phyloP scores from a whole-genome alignment of 768 basidiomycete species.

The Auricularia auricula-judae region DNA sequence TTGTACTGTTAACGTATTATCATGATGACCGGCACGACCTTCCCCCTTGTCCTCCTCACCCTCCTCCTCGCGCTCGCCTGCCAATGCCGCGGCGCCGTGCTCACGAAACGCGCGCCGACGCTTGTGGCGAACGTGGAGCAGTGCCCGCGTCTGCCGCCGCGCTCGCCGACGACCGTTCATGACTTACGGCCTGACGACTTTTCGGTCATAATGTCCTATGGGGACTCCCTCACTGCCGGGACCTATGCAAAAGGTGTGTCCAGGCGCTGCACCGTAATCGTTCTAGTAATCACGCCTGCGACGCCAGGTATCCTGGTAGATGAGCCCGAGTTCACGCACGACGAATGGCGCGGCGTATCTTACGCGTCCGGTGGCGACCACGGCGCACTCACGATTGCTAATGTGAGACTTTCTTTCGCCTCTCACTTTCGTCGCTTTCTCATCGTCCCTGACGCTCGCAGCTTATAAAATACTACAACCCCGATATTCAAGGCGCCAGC shows the following conservation, averaged over 20 bases:
- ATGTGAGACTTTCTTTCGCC: slow-evolving; percentile 6
- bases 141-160: neutral
- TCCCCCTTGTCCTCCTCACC: too few relatives aligned
- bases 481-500: slow-evolving; percentile 4
- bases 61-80: too few relatives aligned
- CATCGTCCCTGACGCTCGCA: neutral
- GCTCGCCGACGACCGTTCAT: neutral
- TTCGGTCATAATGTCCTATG: slow-evolving; percentile 20
- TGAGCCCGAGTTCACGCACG: neutral
- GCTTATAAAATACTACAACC: slow-evolving; percentile 11
- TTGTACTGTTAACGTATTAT: too few relatives aligned
- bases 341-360: slow-evolving; percentile 13
- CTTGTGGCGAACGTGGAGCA: neutral
- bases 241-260: slow-evolving; percentile 14
- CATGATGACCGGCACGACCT: too few relatives aligned
- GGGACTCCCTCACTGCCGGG: slow-evolving; percentile 24
- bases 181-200: slow-evolving; percentile 19
- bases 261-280: neutral
- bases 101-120: neutral
- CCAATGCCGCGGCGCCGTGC: too few relatives aligned
- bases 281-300: neutral
- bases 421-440: neutral
- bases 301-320: neutral
- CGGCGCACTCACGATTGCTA: slow-evolving; percentile 13
- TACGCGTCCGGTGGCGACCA: slow-evolving; percentile 12